Base-by-base conservation (phyloP, 106 monocot genomes). In the Acanthochlamys bracteata region DNA sequence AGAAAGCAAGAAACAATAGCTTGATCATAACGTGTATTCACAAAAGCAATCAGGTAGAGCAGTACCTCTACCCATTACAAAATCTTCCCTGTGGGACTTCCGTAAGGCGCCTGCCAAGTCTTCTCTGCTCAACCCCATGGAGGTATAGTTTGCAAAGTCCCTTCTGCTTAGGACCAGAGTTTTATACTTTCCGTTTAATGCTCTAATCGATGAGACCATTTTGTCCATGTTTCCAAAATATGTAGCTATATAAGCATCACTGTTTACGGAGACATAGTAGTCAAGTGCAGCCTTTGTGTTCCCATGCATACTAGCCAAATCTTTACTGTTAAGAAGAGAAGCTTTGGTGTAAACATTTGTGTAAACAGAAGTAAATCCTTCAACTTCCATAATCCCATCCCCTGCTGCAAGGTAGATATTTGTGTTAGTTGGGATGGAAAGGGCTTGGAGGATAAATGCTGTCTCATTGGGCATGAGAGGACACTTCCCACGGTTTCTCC, bases 221-320 rank as follows among this genome's bases (percentile, higher is more conserved):
- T 96, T 96, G 59, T 96, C 90, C 95, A 96, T 90, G 45, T 96
- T 96, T 20, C 95, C 95, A 67, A 96, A 90, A 70, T 78, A 85
- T 49, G 90, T 96, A 25, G 95, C 84, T 1, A 96, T 51, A 41
- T 96, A 96, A 2, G 76, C 87, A 54, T 90, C 87, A 39, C 90
- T 90, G 60, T 88, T 76, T 22, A 90, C 68, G 1, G 95, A 90
- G 65, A 96, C 67, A 68, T 84, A 83, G 64, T 96, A 96, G 64
- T 96, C 90, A 54, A 96, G 68, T 2, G 95, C 90, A 23, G 95
- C 95, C 71, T 90, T 90, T 0, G 95, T 82, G 74, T 90, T 96
- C 19, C 95, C 95, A 46, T 88, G 87, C 87, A 90, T 82, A 0
- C 17, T 47, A 53, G 19, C 68, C 69, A 90, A 80, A 61, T 88